Conservation (phyloP, 2,329 filamentous ascomycete species). For the Acrocalymma vagum region DNA sequence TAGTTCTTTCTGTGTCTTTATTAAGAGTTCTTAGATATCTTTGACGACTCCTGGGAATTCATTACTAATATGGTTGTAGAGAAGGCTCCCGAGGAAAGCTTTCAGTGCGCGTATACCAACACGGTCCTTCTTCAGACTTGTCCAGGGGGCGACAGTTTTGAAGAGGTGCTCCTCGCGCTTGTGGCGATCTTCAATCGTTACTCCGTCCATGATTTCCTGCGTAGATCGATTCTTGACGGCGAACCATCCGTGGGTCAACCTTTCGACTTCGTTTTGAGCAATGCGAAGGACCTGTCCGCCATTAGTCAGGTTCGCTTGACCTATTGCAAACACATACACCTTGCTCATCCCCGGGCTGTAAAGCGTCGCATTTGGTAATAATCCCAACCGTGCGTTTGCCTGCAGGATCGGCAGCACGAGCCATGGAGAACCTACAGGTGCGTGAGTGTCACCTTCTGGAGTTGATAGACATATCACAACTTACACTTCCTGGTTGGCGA, state of each 20-base stretch:
- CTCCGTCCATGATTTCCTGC: slow-evolving; percentile 12
- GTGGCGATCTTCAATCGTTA: slow-evolving; percentile 12
- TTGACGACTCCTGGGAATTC: slow-evolving; percentile 15
- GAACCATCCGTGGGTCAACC: slow-evolving; percentile 15
- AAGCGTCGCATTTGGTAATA: slow-evolving; percentile 49
- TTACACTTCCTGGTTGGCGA: slow-evolving; percentile 19
- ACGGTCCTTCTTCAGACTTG: slow-evolving; percentile 8
- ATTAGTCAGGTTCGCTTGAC: slow-evolving; percentile 1
- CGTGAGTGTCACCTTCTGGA: background rate
- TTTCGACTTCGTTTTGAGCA: slow-evolving; percentile 15
- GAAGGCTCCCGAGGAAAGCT: slow-evolving; percentile 12
- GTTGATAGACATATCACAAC: background rate
- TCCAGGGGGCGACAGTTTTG: slow-evolving; percentile 10
- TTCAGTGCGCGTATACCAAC: slow-evolving; percentile 11
- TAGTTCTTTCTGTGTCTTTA: slow-evolving; percentile 7
- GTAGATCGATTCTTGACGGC: slow-evolving; percentile 17
- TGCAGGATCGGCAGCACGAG: slow-evolving; percentile 54
- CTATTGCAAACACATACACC: slow-evolving; percentile 1
- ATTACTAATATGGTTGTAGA: slow-evolving; percentile 9
- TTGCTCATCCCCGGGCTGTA: slow-evolving; percentile 21
- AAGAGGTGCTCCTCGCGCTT: slow-evolving; percentile 12
- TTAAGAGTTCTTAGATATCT: slow-evolving; percentile 9
- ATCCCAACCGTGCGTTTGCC: slow-evolving; percentile 61
- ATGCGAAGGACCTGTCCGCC: slow-evolving; percentile 12
- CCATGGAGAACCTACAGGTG: slow-evolving; percentile 22